These are phyloP conservation scores for Aspergillus ostianus DNA, from an alignment of 495 filamentous ascomycete genomes.

Conservation along the genomic window DNA sequence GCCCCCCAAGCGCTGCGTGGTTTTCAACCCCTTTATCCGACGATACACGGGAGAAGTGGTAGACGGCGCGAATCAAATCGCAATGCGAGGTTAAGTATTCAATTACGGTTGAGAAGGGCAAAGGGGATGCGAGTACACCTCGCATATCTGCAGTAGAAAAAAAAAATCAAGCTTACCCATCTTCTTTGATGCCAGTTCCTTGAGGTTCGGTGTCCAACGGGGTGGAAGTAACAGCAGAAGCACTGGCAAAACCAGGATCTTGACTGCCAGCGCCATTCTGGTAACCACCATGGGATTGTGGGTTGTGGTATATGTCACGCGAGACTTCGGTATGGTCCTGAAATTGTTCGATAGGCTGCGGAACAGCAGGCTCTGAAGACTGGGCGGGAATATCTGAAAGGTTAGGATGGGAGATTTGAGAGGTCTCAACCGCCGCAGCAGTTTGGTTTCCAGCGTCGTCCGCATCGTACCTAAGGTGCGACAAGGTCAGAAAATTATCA, in stretches of 20 bases:
- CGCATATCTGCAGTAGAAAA: slow-evolving; percentile 21
- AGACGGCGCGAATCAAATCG: background rate
- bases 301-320: slow-evolving; percentile 34
- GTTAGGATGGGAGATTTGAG: slow-evolving; percentile 29
- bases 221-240: slow-evolving; percentile 25
- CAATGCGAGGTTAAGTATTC: background rate
- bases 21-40: background rate
- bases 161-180: slow-evolving; percentile 77
- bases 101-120: background rate
- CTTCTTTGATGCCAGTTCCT: slow-evolving; percentile 86
- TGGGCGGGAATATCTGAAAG: slow-evolving; percentile 23
- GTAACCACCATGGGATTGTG: slow-evolving; percentile 50
- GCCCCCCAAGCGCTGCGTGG: background rate
- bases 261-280: slow-evolving; percentile 65
- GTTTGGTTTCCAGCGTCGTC: slow-evolving; percentile 60
- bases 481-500: slow-evolving; percentile 3
- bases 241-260: slow-evolving; percentile 44
- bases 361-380: slow-evolving; percentile 21
- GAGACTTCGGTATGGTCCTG: slow-evolving; percentile 41
- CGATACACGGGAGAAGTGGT: background rate
- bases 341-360: slow-evolving; percentile 33
- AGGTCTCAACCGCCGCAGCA: slow-evolving; percentile 31
- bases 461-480: slow-evolving; percentile 72
- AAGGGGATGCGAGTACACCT: background rate
- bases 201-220: slow-evolving; percentile 34